Evolutionary conservation across 352 stramenopile genomes (phyloP).

Genomic region (Phytophthora parvispora): DNA sequence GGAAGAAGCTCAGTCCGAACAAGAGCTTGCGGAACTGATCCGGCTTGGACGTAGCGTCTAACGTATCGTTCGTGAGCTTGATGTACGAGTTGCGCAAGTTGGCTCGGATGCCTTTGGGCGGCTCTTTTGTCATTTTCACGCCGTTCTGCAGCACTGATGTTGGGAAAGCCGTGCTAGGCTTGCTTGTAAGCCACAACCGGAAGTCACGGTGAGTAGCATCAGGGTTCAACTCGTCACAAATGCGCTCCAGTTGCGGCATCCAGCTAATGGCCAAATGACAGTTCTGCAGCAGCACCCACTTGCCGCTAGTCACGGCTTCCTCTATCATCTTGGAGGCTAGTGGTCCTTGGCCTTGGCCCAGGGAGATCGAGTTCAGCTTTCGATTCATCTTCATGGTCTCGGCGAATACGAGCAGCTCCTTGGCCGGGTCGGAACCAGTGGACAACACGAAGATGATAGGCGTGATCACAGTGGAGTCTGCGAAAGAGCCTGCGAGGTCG

Average conservation of each 20-base stretch:
- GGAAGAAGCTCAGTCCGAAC: slow-evolving; percentile 94
- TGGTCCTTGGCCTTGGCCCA: slow-evolving; percentile 94
- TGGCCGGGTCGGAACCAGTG: slow-evolving; percentile 95
- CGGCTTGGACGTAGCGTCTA: slow-evolving; percentile 90
- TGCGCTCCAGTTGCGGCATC: slow-evolving; percentile 96
- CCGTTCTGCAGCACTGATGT: slow-evolving; percentile 96
- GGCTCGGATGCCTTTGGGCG: slow-evolving; percentile 93
- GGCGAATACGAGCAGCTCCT: slow-evolving; percentile 94
- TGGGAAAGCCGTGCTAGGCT: slow-evolving; percentile 85
- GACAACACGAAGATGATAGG: slow-evolving; percentile 96
- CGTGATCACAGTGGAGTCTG: slow-evolving; percentile 90
- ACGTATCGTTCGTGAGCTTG: slow-evolving; percentile 92
- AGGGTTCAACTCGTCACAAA: slow-evolving; percentile 92
- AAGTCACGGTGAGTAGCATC: slow-evolving; percentile 94
- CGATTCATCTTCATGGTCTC: slow-evolving; percentile 85
- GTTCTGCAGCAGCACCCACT: slow-evolving; percentile 97
- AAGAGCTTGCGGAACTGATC: slow-evolving; percentile 95
- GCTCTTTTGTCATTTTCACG: slow-evolving; percentile 98
- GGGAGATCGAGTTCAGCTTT: slow-evolving; percentile 94
- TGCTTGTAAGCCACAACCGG: slow-evolving; percentile 95
- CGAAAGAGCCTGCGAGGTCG: slow-evolving; percentile 92
- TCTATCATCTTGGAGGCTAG: slow-evolving; percentile 94
- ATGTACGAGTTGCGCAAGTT: slow-evolving; percentile 97
- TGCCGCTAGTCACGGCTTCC: slow-evolving; percentile 85
- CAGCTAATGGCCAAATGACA: slow-evolving; percentile 96